Evolutionary conservation across 352 stramenopile species (phyloP).

Genomic region (Stramenopiles sp.): DNA sequence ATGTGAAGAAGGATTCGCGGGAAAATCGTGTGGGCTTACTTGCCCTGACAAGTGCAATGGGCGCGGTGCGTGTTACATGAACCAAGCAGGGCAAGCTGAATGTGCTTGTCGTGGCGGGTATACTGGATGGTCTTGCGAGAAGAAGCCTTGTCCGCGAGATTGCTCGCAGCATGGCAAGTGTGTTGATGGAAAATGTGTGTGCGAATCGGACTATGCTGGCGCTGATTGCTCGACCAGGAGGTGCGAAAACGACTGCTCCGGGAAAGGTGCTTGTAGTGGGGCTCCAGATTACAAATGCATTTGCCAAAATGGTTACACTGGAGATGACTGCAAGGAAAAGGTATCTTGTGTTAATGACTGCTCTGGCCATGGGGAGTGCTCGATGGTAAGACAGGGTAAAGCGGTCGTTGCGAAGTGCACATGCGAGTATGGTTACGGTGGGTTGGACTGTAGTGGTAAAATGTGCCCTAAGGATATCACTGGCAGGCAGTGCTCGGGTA

Average conservation of each 20-base stretch:
- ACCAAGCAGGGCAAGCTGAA: not conserved
- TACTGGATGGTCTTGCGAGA: not conserved
- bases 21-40: not conserved
- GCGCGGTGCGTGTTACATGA: not conserved
- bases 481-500: not conserved
- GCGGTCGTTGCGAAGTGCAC: not conserved
- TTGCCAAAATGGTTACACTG: not conserved
- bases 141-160: not conserved
- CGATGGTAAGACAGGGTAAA: not conserved
- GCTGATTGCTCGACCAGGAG: not conserved
- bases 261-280: not conserved
- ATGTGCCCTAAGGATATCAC: not conserved
- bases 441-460: not conserved
- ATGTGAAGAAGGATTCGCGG: not conserved
- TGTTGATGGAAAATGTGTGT: not conserved
- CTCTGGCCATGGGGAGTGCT: slow-evolving; percentile 1
- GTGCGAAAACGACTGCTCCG: not conserved
- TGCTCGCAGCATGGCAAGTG: not conserved
- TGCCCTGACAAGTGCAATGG: slow-evolving; percentile 1
- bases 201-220: not conserved
- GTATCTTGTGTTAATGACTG: not conserved
- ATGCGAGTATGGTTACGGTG: not conserved
- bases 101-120: not conserved
- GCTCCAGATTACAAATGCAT: not conserved
- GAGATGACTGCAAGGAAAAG: slow-evolving; percentile 9